Conservation (phyloP, 768 basidiomycete species). For the Lentinula edodes region DNA sequence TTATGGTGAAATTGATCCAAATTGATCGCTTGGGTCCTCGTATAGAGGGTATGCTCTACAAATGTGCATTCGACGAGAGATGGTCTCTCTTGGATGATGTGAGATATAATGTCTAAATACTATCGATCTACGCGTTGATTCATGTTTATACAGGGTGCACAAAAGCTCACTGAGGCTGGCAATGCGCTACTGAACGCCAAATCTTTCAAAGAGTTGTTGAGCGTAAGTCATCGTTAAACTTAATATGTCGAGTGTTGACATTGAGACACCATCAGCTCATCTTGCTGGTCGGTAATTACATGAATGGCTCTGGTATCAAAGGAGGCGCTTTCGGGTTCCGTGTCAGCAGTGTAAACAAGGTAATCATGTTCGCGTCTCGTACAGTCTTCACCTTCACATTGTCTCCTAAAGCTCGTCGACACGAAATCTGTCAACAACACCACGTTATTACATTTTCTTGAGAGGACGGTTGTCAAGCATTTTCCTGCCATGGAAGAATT, state of each 20-base stretch:
- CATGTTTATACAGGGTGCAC: slow-evolving; percentile 53
- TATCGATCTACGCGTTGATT: background rate
- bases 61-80: slow-evolving; percentile 81
- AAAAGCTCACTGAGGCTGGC: slow-evolving; percentile 78
- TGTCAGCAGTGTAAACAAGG: slow-evolving; percentile 97
- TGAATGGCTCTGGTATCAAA: slow-evolving; percentile 95
- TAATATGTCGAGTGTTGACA: background rate
- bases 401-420: slow-evolving; percentile 70
- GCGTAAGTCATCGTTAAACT: slow-evolving; percentile 38
- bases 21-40: slow-evolving; percentile 84
- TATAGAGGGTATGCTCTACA: slow-evolving; percentile 95
- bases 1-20: slow-evolving; percentile 96
- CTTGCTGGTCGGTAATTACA: slow-evolving; percentile 93
- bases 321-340: slow-evolving; percentile 97
- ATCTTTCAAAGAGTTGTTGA: slow-evolving; percentile 85
- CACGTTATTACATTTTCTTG: slow-evolving; percentile 91
- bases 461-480: slow-evolving; percentile 80
- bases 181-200: slow-evolving; percentile 75
- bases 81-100: slow-evolving; percentile 81
- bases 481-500: slow-evolving; percentile 87
- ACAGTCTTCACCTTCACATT: background rate
- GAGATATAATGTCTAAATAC: slow-evolving; percentile 14
- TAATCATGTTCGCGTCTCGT: slow-evolving; percentile 18
- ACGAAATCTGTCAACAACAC: slow-evolving; percentile 95
- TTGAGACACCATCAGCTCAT: slow-evolving; percentile 56